These are phyloP conservation scores for Trypanosoma lewisi DNA, from an alignment of 208 protist species.

Conservation along the genomic window DNA sequence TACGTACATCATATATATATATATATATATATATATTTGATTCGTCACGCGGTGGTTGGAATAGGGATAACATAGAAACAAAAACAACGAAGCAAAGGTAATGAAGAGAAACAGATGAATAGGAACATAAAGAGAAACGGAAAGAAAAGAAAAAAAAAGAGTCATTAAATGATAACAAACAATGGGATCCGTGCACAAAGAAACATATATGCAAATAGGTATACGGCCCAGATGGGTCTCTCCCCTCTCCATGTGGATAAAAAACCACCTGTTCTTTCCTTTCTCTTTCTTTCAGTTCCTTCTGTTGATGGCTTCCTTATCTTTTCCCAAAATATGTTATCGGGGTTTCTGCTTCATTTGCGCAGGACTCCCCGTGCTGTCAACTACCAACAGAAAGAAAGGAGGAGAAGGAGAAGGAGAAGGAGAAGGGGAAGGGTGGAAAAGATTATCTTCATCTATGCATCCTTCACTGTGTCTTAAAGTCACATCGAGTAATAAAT, in stretches of 20 bases:
- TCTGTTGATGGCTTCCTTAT: neutral
- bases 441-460: no score
- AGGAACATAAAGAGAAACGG: neutral
- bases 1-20: neutral
- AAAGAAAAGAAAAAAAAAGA: conserved; percentile 7
- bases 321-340: neutral
- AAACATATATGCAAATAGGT: neutral
- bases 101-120: neutral
- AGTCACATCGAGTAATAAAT: no score
- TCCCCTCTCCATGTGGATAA: neutral
- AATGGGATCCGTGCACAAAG: neutral
- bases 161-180: no score
- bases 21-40: neutral
- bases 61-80: no score
- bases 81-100: no score
- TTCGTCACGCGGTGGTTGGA: neutral
- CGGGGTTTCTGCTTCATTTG: no score
- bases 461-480: no score
- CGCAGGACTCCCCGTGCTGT: no score
- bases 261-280: conserved; percentile 3
- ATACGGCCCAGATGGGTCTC: no score
- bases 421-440: no score
- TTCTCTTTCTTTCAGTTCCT: neutral
- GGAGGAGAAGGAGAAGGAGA: no score
- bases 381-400: no score